Conservation (phyloP, 192 early-diverging fungal genomes). For the Allomyces arbusculus region DNA sequence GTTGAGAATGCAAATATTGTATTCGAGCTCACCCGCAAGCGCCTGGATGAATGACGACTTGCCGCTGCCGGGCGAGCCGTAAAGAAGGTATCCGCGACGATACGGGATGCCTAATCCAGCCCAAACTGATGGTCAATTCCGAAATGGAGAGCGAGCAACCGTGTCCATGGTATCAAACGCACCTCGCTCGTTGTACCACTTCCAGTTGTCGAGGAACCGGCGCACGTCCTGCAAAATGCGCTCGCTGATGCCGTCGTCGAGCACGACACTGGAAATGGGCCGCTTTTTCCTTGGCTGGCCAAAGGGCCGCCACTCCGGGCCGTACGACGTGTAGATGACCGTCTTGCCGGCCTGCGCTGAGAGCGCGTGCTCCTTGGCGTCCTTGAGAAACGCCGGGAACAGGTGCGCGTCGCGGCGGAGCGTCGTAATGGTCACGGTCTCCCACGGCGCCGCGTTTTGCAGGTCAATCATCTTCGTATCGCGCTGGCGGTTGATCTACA, state of each 20-base stretch:
- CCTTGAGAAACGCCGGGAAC: constrained; percentile 52
- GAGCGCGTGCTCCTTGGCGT: constrained; percentile 63
- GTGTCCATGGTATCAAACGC: background rate
- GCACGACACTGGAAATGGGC: constrained; percentile 45
- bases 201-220: constrained; percentile 55
- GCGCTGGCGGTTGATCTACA: constrained; percentile 50
- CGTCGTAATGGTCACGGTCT: constrained; percentile 83
- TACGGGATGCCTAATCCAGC: constrained; percentile 52
- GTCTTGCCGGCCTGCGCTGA: constrained; percentile 84
- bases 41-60: constrained; percentile 88
- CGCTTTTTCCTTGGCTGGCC: constrained; percentile 70
- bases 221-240: constrained; percentile 45
- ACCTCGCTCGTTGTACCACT: constrained; percentile 65
- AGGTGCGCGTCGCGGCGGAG: constrained; percentile 57
- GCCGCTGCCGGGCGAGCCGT: constrained; percentile 75
- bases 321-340: constrained; percentile 85
- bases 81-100: constrained; percentile 65
- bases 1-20: constrained; percentile 77
- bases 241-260: constrained; percentile 45
- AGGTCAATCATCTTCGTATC: constrained; percentile 80
- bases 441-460: constrained; percentile 77
- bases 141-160: too few species aligned
- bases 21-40: constrained; percentile 64
- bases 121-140: background rate
- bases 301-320: constrained; percentile 92